Conservation (phyloP, 2,329 filamentous ascomycete genomes). For the Sordariomycetes sp. region DNA sequence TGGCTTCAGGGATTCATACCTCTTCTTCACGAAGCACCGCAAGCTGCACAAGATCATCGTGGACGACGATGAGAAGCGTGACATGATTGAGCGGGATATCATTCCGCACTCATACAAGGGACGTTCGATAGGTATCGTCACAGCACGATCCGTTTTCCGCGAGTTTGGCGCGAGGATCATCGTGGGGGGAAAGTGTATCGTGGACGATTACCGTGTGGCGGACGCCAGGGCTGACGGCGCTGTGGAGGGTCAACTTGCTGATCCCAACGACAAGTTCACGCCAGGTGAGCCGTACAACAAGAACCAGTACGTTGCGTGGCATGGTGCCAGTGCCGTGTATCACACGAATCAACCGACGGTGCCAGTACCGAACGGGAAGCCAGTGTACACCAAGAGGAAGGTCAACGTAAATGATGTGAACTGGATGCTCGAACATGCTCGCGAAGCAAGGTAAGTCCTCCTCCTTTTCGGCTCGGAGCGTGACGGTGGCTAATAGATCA, state of each 20-base stretch:
- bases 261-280: slow-evolving; percentile 75
- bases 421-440: slow-evolving; percentile 93
- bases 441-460: slow-evolving; percentile 66
- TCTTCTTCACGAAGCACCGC: slow-evolving; percentile 98
- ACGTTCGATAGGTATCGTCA: slow-evolving; percentile 92
- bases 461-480: not conserved
- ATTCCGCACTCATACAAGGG: slow-evolving; percentile 99
- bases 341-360: slow-evolving; percentile 72
- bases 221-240: slow-evolving; percentile 68
- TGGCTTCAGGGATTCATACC: slow-evolving; percentile 93
- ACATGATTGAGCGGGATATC: slow-evolving; percentile 89
- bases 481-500: slow-evolving; percentile 6
- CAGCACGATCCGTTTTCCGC: slow-evolving; percentile 89
- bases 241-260: slow-evolving; percentile 77
- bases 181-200: slow-evolving; percentile 76
- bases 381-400: slow-evolving; percentile 72
- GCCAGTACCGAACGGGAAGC: slow-evolving; percentile 67
- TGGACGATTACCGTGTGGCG: slow-evolving; percentile 82
- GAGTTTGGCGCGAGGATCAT: slow-evolving; percentile 94
- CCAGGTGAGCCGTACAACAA: slow-evolving; percentile 88
- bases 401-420: slow-evolving; percentile 88
- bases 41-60: slow-evolving; percentile 97
- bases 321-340: slow-evolving; percentile 92
- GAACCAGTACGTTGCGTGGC: slow-evolving; percentile 98
- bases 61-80: slow-evolving; percentile 91